Base-by-base conservation (phyloP, 805 yeast genomes). In the Kodamaea fukazawae region DNA sequence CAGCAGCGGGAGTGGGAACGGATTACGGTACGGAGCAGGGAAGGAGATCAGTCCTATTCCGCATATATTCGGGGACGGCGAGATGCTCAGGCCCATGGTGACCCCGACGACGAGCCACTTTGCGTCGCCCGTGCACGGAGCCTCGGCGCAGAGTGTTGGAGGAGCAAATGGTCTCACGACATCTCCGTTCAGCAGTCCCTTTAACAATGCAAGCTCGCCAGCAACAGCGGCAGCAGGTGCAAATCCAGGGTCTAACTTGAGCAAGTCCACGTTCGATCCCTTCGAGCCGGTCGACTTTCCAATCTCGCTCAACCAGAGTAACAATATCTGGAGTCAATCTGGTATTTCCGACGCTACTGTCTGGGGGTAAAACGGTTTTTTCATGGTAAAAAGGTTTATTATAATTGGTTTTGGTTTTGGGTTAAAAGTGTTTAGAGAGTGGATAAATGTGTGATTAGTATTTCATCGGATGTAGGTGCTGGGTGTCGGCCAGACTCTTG, bases 321-420 rank as follows among this genome's bases (percentile, higher is more conserved):
- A 44, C 20, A 58, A 49, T 38, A 59, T 60, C 29, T 60, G 65
- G 65, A 57, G 61, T 16, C 14, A 46, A 46, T 17, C 22, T 20
- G 39, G 38, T 10, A 14, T 34, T n/a, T 23, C 29, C 34, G 60
- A 52, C 34, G 55, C 61, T 14, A 53, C 61, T n/a, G 66, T 61
- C 12, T 60, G 66, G 65, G 65, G 64, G 27, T 58, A 50, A 20
- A 20, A 20, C 23, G 23, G 23, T 20, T 20, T 20, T 20, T 20
- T 20, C 23, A 20, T 20, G 23, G 23, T 20, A 20, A 20, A n/a
- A 20, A 20, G 23, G 23, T 20, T 20, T 20, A 20, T 20, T 20
- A 20, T 20, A 20, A 20, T 20, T 6, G 23, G 23, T 20, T 20
- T 20, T 20, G 23, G 23, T 20, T 20, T 20, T 20, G 23, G 23